Evolutionary conservation across 176 grass and related monocot species (phyloP), one percentile per base, ranked within the genome.

Genomic region (Ananas comosus): DNA sequence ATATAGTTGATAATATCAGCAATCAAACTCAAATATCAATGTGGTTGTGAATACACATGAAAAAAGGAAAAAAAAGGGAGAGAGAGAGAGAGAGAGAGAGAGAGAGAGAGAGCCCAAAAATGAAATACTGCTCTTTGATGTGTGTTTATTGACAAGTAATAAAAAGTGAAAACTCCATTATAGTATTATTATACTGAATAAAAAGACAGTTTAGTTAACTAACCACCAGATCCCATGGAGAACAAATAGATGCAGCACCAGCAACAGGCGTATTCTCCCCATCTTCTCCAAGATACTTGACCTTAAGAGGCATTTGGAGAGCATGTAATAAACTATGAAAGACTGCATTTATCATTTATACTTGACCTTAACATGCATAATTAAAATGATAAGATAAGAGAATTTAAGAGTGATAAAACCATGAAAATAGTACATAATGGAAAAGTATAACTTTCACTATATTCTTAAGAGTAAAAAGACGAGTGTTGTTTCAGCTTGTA

Each of bases 261-360:
- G 84, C 89, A 67, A 99, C 23, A 79, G 94, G 94, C 24, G 87
- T 88, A 81, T 80, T 88, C 69, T 93, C 87, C 51, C 94, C 94
- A 73, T 99, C 94, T 82, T 99, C 94, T 74, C 94, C 94, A 72
- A 99, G 89, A 86, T 99, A 99, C 52, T 99, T 99, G 21, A 99
- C 94, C 94, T 99, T 81, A 21, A 63, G 2, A 8, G 82, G 73
- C 79, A 67, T 67, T 67, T 67, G 33, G 53, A 21, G 72, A 81
- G 29, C 27, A 50, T 3, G 51, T 86, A 53, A 72, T 70, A 42
- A 22, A 72, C 75, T 50, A 77, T 70, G 74, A 88, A 69, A 67
- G 10, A 74, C 10, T 56, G 63, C 70, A 17, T n/a, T 4, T 72
- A 47, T 23, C 22, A 23, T 23, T 23, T 23, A 23, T 23, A 23